These are phyloP conservation scores for Venturia carpophila DNA, from an alignment of 2,329 filamentous ascomycete genomes.

Conservation along the genomic window DNA sequence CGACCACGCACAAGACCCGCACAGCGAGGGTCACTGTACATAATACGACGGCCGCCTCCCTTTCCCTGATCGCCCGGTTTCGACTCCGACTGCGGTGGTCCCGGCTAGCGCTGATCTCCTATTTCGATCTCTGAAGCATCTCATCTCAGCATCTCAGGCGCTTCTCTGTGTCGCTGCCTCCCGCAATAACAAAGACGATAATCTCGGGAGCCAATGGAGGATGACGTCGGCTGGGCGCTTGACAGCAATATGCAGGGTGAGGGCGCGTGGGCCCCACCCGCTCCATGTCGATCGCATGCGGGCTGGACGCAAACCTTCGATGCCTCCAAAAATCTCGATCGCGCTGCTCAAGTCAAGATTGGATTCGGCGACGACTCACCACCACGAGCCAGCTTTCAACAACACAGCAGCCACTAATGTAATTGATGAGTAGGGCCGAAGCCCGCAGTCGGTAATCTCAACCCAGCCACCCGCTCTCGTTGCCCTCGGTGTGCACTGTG, in stretches of 20 bases:
- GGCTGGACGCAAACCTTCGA: background rate
- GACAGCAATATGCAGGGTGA: background rate
- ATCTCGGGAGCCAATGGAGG: no score
- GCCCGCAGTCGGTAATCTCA: background rate
- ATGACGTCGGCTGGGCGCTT: background rate
- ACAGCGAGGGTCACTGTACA: background rate
- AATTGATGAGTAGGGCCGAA: background rate
- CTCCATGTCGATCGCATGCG: background rate
- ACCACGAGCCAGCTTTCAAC: background rate
- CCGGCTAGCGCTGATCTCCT: background rate
- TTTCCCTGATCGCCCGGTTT: constrained; percentile 1
- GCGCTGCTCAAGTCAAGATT: background rate
- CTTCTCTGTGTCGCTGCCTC: background rate
- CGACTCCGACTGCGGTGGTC: background rate
- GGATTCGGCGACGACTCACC: background rate
- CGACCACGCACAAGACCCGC: no score
- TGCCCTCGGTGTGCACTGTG: background rate
- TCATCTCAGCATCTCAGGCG: background rate
- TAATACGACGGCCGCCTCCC: background rate
- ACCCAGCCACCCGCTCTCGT: background rate
- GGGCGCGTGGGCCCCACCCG: background rate
- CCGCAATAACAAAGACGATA: no score
- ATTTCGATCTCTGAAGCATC: background rate
- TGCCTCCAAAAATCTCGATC: constrained; percentile 6
- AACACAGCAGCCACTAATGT: background rate